A percentile compares a stretch with the other conserved stretches of the same genome.
These are phyloP conservation scores for Brachypodium distachyon DNA, from an alignment of 202 grass and related monocot genomes.

Conservation along the genomic window DNA sequence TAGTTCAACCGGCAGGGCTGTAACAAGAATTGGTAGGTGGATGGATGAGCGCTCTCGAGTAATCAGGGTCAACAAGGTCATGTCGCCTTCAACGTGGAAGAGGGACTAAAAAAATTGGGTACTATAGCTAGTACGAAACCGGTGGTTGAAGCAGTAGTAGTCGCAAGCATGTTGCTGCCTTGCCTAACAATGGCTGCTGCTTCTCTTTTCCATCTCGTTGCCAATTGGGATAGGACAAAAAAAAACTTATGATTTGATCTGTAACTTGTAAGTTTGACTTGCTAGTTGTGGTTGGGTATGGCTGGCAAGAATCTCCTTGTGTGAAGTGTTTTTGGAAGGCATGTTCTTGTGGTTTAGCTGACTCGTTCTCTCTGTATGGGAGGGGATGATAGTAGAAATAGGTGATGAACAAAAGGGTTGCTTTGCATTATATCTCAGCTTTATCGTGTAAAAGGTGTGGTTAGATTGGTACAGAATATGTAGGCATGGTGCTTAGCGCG, in stretches of 20 bases:
- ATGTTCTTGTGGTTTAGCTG: slow-evolving; percentile 9
- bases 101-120: neutral
- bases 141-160: slow-evolving; percentile 5
- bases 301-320: neutral
- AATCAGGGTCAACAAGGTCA: slow-evolving; percentile 12
- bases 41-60: neutral
- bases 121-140: too few relatives aligned
- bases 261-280: slow-evolving; percentile 7
- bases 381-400: neutral
- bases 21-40: slow-evolving; percentile 3
- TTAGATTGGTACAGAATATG: neutral
- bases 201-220: neutral
- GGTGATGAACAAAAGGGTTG: neutral
- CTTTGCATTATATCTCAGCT: neutral
- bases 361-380: slow-evolving; percentile 1
- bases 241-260: neutral
- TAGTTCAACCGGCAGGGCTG: too few relatives aligned
- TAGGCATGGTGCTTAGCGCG: neutral
- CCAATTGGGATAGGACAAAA: neutral
- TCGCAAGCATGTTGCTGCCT: slow-evolving; percentile 14
- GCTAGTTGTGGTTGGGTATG: neutral
- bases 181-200: slow-evolving; percentile 6
- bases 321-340: slow-evolving; percentile 1
- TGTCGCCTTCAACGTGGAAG: neutral
- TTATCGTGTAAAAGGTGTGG: neutral